phyloP scores from a whole-genome alignment of 225 moss, liverwort and hornwort genomes.

The Straminergon stramineum region DNA sequence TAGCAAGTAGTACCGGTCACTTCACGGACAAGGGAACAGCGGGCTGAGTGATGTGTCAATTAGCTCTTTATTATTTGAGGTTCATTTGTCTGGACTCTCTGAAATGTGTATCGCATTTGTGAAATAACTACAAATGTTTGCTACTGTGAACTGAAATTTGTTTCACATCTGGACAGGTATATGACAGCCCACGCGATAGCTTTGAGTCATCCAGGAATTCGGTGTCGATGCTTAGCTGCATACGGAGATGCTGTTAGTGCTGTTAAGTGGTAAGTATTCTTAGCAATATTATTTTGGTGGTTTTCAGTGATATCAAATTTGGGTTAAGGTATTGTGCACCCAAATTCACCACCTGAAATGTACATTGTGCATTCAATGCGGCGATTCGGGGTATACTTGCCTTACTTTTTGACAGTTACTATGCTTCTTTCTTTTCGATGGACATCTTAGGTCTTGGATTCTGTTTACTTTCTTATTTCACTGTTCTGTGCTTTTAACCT shows the following conservation, averaged over 20 bases:
- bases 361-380: not conserved
- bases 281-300: not conserved
- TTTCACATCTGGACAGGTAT: slow-evolving; percentile 41
- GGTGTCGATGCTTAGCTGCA: slow-evolving; percentile 97
- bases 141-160: not conserved
- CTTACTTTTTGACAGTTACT: not conserved
- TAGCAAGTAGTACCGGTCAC: not conserved
- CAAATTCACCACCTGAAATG: not conserved
- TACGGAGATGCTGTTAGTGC: slow-evolving; percentile 99
- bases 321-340: not conserved
- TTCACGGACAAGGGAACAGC: not conserved
- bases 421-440: not conserved
- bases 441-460: not conserved
- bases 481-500: not conserved
- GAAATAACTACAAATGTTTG: not conserved
- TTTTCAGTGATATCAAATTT: not conserved
- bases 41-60: not conserved
- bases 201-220: slow-evolving; percentile 93
- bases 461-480: not conserved
- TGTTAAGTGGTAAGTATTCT: slow-evolving; percentile 74
- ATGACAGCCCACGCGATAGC: slow-evolving; percentile 91
- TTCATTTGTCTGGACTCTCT: not conserved
- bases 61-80: not conserved
- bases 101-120: not conserved
- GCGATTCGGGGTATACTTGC: not conserved